Base-by-base conservation (phyloP, 31 red algal species). In the Odonthalia washingtoniensis region DNA sequence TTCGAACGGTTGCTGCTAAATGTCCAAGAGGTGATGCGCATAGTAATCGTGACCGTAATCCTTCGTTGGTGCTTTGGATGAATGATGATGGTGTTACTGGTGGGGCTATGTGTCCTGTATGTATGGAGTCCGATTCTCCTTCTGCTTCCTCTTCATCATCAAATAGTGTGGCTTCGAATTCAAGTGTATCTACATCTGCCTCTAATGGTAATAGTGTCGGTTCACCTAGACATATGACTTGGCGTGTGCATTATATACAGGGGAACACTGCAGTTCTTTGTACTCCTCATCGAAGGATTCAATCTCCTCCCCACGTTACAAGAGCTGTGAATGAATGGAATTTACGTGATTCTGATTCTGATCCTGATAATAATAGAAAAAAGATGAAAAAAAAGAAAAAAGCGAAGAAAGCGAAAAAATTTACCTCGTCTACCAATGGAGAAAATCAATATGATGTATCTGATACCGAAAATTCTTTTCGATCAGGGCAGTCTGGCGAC, bases 51-150 rank as follows among this genome's bases (percentile, higher is more conserved):
- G 93, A 95, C 70, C 45, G 66, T 1, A 87, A 90, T 44, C 93
- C 88, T 5, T 81, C 73, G 27, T 64, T 95, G 2, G 73, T 95
- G 26, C 61, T 95, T 17, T 95, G 93, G 93, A 95, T 95, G 93
- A 95, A 95, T 45, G 68, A 73, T 14, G 93, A 95, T 57, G 88
- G 88, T 60, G 46, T 76, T 26, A 87, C 88, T 2, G 93, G 93
- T 6, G 93, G 93, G 16, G 93, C 88, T 24, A 78, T 91, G 84
- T 95, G 93, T 78, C 74, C 88, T 17, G 92, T 95, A 12, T 95
- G 92, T 84, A 28, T 52, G 5, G 76, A 86, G 36, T 27, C 27
- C 46, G 75, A 49, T 32, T n/a, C n/a, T n/a, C 49, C 49, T 9
- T 57, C 49, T 57, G n/a, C n/a, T n/a, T n/a, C n/a, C n/a, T 24